A percentile compares a stretch with the other conserved stretches of the same genome.
These are phyloP conservation scores for Penicillium robsamsonii DNA, from an alignment of 495 filamentous ascomycete species.

Conservation along the genomic window DNA sequence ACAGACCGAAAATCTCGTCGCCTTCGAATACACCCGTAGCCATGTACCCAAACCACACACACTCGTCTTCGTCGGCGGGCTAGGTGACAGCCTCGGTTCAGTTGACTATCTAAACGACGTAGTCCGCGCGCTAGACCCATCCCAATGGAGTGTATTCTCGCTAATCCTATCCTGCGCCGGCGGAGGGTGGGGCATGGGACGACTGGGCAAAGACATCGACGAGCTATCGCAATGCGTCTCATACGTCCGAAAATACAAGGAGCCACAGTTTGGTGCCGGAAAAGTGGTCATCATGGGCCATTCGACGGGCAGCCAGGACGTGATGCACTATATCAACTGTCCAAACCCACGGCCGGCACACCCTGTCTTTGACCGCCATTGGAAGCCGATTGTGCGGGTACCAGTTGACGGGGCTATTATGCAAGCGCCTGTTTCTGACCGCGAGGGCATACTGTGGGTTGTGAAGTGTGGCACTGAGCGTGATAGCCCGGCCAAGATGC, in stretches of 20 bases:
- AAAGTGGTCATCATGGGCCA: slow-evolving; percentile 63
- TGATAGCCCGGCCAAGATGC: slow-evolving; percentile 28
- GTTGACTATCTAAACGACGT: slow-evolving; percentile 53
- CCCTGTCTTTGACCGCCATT: slow-evolving; percentile 32
- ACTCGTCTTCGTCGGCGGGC: slow-evolving; percentile 33
- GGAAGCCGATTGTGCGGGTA: slow-evolving; percentile 30
- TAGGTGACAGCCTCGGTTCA: slow-evolving; percentile 70
- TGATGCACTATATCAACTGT: slow-evolving; percentile 65
- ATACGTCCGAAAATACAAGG: slow-evolving; percentile 54
- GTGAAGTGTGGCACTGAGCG: slow-evolving; percentile 32
- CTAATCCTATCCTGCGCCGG: slow-evolving; percentile 60
- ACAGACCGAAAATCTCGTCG: slow-evolving; percentile 25
- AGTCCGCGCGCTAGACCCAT: slow-evolving; percentile 48
- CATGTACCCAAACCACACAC: slow-evolving; percentile 26
- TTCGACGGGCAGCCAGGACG: slow-evolving; percentile 81
- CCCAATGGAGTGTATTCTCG: slow-evolving; percentile 56
- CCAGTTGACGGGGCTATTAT: slow-evolving; percentile 75
- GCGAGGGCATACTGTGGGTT: slow-evolving; percentile 60
- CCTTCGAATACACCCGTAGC: slow-evolving; percentile 32
- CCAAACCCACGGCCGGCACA: slow-evolving; percentile 34
- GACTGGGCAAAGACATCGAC: slow-evolving; percentile 61
- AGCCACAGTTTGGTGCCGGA: slow-evolving; percentile 22
- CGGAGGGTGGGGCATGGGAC: slow-evolving; percentile 65
- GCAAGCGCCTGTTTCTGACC: slow-evolving; percentile 76
- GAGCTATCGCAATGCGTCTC: slow-evolving; percentile 65